Base-by-base conservation (phyloP, 805 yeast genomes). In the Candida ovalis region DNA sequence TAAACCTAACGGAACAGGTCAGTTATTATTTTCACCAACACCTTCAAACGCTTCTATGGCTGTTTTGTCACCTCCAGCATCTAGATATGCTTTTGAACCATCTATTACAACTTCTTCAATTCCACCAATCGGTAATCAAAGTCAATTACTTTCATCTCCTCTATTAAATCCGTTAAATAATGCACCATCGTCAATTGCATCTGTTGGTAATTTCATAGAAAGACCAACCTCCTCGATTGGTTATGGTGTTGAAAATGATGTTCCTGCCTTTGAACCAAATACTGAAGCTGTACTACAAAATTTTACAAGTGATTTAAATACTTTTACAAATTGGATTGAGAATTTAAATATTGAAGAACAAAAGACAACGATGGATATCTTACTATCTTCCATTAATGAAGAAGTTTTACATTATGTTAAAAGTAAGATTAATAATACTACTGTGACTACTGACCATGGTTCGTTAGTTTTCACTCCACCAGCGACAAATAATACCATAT, bases 311-410 rank as follows among this genome's bases (percentile, higher is more conserved):
- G 82, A 78, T 54, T 66, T 78, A 57, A 60, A 72, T 50, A 63
- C 69, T 38, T 77, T 72, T 57, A 69, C 73, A 47, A 64, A 64
- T 48, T 76, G 81, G 81, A 64, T 76, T 57, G 73, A 68, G 54
- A 66, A 65, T 54, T 67, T 78, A 58, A 68, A 62, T 45, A 69
- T 74, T 19, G 78, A 73, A 50, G 81, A 78, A 53, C 75, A 68
- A 52, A 61, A 68, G 46, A 65, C 75, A 37, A 70, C 76, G 63
- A 67, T 76, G 55, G 81, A 77, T 51, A 66, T 75, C 54, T 70
- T 78, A 59, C 66, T 80, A 53, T 65, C 64, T 50, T 70, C 67
- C 50, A 66, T 77, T 45, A 72, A 75, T 7, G 64, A 70, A 43
- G 79, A 73, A 49, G 74, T 74, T 27, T 65, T 76, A 53, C 63